Base-by-base conservation (phyloP, 768 basidiomycete genomes). In the Phylloporus arenicola region DNA sequence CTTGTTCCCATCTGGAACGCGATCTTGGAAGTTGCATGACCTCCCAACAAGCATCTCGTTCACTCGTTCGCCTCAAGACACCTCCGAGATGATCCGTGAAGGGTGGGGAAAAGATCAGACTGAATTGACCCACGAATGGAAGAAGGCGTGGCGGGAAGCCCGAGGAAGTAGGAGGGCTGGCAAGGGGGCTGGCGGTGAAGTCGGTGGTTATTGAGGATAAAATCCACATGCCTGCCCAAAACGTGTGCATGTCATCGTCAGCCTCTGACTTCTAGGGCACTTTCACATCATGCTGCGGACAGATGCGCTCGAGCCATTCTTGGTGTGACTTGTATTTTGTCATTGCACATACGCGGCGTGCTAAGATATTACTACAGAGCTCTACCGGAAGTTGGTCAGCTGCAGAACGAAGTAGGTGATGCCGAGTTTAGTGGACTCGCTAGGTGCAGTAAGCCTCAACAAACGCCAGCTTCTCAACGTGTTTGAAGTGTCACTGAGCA, bases 71-170 rank as follows among this genome's bases (percentile, higher is more conserved):
- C 42, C 54, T 12, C 43, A 57, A 42, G 57, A 64, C n/a, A 67
- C 64, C 10, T n/a, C 62, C 11, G 80, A 82, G 58, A 55, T 45
- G 17, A 85, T 88, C 31, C 73, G 77, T 43, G 74, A 74, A 54
- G 68, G 73, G 45, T 91, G 90, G 88, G 88, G 90, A 59, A 77
- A 71, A n/a, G 69, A 72, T 41, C 85, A 83, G 59, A 75, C 72
- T 0, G 79, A 81, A 47, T 65, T 91, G 64, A 91, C 89, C 47
- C 72, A 68, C 53, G 85, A 80, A 43, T 91, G 89, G 88, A 89
- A 88, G 70, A 79, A 80, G 60, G 68, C 86, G 42, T 82, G 81
- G 68, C 78, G 83, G 51, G 89, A 91, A 60, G 89, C 87, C 13
- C 77, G 79, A 42, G 88, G 88, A 68, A 72, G 78, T 22, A 76